phyloP scores from a whole-genome alignment of 78 protist genomes.

The Cavenderia fasciculata region DNA sequence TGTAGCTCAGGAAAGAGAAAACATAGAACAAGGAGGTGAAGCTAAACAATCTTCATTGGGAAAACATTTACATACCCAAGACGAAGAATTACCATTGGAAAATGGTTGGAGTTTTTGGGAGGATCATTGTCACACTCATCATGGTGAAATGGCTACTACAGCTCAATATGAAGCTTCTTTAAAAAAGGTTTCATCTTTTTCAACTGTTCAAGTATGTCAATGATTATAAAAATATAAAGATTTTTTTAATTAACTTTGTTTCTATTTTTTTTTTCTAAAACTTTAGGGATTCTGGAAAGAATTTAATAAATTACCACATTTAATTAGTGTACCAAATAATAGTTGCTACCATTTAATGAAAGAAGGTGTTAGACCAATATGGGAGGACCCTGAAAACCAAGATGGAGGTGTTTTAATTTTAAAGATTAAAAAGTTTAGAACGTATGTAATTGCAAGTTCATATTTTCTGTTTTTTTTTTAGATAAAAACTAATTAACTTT shows the following conservation, averaged over 20 bases:
- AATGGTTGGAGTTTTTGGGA: conserved; percentile 77
- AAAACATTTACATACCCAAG: no score
- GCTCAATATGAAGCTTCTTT: conserved; percentile 40
- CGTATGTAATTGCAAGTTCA: conserved; percentile 20
- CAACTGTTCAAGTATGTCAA: conserved; percentile 34
- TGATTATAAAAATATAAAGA: not conserved
- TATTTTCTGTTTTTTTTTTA: not conserved
- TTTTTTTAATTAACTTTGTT: not conserved
- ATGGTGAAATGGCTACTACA: conserved; percentile 21
- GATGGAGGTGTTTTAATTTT: conserved; percentile 65
- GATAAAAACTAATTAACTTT: not conserved
- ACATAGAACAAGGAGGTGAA: no score
- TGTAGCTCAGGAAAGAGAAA: conserved; percentile 15
- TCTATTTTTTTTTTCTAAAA: not conserved
- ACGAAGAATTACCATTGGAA: conserved; percentile 5
- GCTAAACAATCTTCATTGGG: no score
- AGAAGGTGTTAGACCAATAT: conserved; percentile 55
- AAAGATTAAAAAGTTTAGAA: conserved; percentile 46
- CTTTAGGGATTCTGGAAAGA: conserved; percentile 31
- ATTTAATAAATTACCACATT: conserved; percentile 37
- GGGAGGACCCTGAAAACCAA: conserved; percentile 61
- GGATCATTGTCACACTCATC: conserved; percentile 50
- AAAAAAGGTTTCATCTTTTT: conserved; percentile 11
- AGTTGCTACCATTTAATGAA: conserved; percentile 66
- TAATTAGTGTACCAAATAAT: conserved; percentile 52